Conservation (phyloP, 2,329 filamentous ascomycete species). For the Didymella arachidicola region DNA sequence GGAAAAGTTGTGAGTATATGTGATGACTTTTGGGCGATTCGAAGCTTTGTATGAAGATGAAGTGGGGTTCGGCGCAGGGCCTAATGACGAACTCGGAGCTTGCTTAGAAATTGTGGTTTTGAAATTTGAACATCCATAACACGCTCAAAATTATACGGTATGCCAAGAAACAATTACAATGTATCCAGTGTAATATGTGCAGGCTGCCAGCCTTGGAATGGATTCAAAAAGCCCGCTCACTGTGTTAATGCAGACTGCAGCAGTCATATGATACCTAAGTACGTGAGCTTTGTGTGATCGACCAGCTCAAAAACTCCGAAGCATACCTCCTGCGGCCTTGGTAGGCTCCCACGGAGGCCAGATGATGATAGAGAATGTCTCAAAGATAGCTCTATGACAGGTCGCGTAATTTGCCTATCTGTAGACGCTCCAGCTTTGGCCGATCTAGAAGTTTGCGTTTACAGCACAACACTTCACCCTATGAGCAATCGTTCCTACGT, state of each 20-base stretch:
- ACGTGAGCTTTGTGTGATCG: too few species aligned
- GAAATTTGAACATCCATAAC: neutral
- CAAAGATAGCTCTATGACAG: neutral
- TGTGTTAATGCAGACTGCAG: too few species aligned
- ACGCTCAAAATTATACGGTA: neutral
- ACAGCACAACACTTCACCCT: too few species aligned
- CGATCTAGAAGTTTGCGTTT: neutral
- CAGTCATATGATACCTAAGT: too few species aligned
- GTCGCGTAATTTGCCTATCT: neutral
- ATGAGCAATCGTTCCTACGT: too few species aligned
- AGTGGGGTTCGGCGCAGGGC: constrained; percentile 37
- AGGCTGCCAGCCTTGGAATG: too few species aligned
- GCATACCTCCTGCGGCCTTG: too few species aligned
- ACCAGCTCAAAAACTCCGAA: neutral
- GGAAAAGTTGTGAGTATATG: neutral
- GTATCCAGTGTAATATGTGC: too few species aligned
- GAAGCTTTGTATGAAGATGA: constrained; percentile 18
- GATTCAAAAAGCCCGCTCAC: too few species aligned
- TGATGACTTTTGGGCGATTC: neutral
- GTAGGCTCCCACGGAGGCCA: neutral
- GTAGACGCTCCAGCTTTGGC: neutral
- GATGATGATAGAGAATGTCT: neutral
- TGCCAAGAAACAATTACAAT: neutral
- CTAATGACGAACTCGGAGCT: constrained; percentile 33
- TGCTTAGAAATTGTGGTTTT: constrained; percentile 37